Evolutionary conservation across 108 stramenopile species (phyloP).

Genomic region (Schizochytrium sp.): DNA sequence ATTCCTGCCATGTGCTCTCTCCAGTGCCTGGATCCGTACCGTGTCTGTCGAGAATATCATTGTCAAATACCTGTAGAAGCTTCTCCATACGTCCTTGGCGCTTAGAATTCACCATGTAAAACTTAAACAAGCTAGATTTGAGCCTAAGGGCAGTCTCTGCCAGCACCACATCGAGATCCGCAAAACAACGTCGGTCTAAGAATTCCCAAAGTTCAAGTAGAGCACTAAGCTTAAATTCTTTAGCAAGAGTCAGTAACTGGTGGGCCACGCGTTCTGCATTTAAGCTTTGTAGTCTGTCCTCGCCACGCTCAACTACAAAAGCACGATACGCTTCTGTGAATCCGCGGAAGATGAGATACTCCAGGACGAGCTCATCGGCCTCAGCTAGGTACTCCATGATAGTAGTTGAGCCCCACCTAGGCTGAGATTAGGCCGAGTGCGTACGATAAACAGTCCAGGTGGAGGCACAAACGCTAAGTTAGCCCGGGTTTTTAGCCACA

Average conservation of each 20-base stretch:
- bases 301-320: background rate
- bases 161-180: constrained; percentile 11
- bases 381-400: constrained; percentile 56
- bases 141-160: constrained; percentile 24
- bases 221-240: background rate
- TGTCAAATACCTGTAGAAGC: constrained; percentile 5
- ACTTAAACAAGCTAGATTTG: constrained; percentile 44
- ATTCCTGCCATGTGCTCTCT: background rate
- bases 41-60: background rate
- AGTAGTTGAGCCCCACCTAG: too few relatives aligned
- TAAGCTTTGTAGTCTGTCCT: constrained; percentile 10
- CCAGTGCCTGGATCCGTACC: background rate
- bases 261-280: constrained; percentile 15
- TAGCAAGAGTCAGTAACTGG: constrained; percentile 32
- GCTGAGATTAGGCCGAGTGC: too few relatives aligned
- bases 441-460: too few relatives aligned
- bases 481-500: too few relatives aligned
- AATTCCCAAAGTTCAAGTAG: constrained; percentile 27
- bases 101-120: constrained; percentile 49
- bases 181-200: constrained; percentile 39
- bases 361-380: constrained; percentile 23
- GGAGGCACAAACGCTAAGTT: too few relatives aligned
- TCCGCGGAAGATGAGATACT: constrained; percentile 53
- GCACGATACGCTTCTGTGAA: constrained; percentile 15
- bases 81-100: background rate